Evolutionary conservation across 257 asterid species (phyloP).

Genomic region (Marsdenia floribunda): DNA sequence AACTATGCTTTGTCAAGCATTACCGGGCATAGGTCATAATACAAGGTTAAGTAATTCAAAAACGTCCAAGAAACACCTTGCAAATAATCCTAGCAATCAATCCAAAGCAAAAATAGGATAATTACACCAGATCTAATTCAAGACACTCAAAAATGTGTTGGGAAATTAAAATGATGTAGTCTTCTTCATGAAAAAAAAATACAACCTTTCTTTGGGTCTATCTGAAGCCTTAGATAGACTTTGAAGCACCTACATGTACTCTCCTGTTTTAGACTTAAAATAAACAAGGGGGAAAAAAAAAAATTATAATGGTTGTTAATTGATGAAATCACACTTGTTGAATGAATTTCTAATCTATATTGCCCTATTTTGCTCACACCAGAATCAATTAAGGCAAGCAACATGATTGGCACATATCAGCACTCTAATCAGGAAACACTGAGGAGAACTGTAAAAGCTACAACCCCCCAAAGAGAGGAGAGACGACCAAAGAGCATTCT

Average conservation of each 20-base stretch:
- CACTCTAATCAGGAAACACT: slow-evolving; percentile 4
- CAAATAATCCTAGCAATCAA: background rate
- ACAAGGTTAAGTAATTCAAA: background rate
- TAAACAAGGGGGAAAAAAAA: background rate
- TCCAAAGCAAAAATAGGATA: background rate
- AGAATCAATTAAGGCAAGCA: background rate
- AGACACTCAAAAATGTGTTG: background rate
- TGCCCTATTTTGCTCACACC: background rate
- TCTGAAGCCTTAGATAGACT: background rate
- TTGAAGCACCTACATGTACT: background rate
- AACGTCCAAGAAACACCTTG: background rate
- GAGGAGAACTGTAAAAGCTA: background rate
- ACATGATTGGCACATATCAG: background rate
- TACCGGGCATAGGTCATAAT: background rate
- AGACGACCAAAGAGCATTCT: slow-evolving; percentile 5
- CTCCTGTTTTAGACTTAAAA: background rate
- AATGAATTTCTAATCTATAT: background rate
- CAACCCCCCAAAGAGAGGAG: background rate
- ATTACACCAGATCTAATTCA: background rate
- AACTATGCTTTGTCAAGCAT: background rate
- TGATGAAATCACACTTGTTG: background rate
- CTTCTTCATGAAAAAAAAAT: background rate
- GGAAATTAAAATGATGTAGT: background rate
- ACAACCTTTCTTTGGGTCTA: background rate
- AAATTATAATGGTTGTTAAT: background rate